phyloP scores from a whole-genome alignment of 2,329 filamentous ascomycete species.

The Kalmusia sp. region DNA sequence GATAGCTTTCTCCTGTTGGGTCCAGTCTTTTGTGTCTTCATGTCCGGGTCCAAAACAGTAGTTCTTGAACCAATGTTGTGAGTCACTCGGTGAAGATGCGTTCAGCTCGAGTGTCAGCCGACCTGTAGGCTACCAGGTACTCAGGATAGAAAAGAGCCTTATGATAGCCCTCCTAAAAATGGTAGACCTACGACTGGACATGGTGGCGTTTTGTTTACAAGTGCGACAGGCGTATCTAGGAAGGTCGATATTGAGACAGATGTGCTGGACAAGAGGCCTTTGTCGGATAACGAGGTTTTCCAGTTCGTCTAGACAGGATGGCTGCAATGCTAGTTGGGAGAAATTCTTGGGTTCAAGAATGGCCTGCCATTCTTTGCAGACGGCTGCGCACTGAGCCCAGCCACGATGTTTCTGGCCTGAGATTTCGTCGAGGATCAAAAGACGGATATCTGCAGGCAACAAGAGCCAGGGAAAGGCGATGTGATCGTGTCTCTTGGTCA shows the following conservation, averaged over 20 bases:
- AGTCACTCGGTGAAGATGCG: slow-evolving; percentile 30
- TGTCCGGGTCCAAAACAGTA: slow-evolving; percentile 28
- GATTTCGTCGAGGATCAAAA: slow-evolving; percentile 25
- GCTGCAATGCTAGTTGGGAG: slow-evolving; percentile 22
- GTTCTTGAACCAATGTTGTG: slow-evolving; percentile 29
- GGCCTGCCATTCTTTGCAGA: slow-evolving; percentile 27
- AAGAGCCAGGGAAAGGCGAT: slow-evolving; percentile 22
- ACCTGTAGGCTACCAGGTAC: slow-evolving; percentile 27
- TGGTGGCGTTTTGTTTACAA: slow-evolving; percentile 18
- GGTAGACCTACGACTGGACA: slow-evolving; percentile 19
- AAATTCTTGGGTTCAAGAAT: slow-evolving; percentile 28
- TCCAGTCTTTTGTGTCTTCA: slow-evolving; percentile 25
- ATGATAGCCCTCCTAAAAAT: slow-evolving; percentile 22
- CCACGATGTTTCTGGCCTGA: slow-evolving; percentile 23
- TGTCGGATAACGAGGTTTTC: slow-evolving; percentile 27
- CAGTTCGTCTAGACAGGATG: slow-evolving; percentile 24
- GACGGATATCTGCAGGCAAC: slow-evolving; percentile 26
- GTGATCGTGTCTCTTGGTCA: slow-evolving; percentile 16
- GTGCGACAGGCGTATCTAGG: slow-evolving; percentile 23
- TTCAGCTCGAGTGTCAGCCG: slow-evolving; percentile 24
- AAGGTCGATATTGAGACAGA: slow-evolving; percentile 28
- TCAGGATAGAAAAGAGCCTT: slow-evolving; percentile 27
- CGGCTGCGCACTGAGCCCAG: slow-evolving; percentile 26
- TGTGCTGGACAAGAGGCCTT: slow-evolving; percentile 27
- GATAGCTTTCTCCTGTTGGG: slow-evolving; percentile 24